A percentile compares a stretch with the other conserved stretches of the same genome.
Evolutionary conservation across 208 protist genomes (phyloP).

Genomic region (Leishmania tropica): DNA sequence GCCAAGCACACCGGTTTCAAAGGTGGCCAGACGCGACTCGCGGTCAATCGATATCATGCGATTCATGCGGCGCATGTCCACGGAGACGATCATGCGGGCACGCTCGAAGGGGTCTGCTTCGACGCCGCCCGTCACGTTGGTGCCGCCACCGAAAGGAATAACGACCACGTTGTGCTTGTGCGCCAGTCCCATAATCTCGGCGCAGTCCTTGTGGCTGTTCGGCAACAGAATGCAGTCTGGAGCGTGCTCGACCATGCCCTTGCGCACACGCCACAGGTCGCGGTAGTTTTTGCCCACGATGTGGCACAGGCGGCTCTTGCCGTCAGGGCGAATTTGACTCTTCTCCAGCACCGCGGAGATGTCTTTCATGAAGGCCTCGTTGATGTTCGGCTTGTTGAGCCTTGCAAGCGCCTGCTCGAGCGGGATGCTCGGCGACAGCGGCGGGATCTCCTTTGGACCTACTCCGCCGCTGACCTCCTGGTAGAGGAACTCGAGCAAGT

Average conservation of each 20-base stretch:
- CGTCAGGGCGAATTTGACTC: slow-evolving; percentile 78
- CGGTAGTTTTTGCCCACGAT: slow-evolving; percentile 93
- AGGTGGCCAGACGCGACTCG: slow-evolving; percentile 85
- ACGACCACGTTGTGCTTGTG: slow-evolving; percentile 92
- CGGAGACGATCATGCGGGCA: slow-evolving; percentile 90
- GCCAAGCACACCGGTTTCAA: slow-evolving; percentile 92
- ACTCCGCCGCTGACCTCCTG: slow-evolving; percentile 64
- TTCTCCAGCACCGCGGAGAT: slow-evolving; percentile 43
- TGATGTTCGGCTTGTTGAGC: slow-evolving; percentile 68
- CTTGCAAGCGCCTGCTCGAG: slow-evolving; percentile 71
- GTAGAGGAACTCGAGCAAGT: slow-evolving; percentile 81
- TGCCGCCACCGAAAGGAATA: slow-evolving; percentile 95
- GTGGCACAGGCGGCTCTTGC: slow-evolving; percentile 80
- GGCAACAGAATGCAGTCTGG: slow-evolving; percentile 93
- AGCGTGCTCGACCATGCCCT: slow-evolving; percentile 84
- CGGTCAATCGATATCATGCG: slow-evolving; percentile 86
- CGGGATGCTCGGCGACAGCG: slow-evolving; percentile 70
- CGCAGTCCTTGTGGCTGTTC: slow-evolving; percentile 87
- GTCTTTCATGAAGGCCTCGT: slow-evolving; percentile 82
- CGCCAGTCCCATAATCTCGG: slow-evolving; percentile 79
- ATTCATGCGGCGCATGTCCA: slow-evolving; percentile 94
- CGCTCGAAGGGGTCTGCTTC: slow-evolving; percentile 86
- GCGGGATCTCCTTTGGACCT: slow-evolving; percentile 43
- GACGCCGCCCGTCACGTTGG: slow-evolving; percentile 92
- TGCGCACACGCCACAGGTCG: slow-evolving; percentile 91